phyloP scores from a whole-genome alignment of 1,284 basidiomycete species.

The Athelia psychrophila region DNA sequence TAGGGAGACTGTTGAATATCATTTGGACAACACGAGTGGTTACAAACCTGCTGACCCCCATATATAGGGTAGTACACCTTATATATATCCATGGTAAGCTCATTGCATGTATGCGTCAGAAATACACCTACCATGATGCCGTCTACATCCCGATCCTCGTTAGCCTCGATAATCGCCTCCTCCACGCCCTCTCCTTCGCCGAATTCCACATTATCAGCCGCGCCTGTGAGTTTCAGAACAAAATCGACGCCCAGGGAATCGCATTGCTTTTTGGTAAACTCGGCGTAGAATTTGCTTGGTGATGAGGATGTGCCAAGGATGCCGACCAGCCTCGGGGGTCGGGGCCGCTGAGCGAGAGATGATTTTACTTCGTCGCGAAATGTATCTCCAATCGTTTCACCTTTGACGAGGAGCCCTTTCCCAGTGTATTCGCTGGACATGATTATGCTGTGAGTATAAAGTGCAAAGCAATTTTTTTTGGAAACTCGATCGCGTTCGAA shows the following conservation, averaged over 20 bases:
- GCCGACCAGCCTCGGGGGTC: conserved; percentile 81
- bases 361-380: conserved; percentile 68
- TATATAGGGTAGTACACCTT: conserved; percentile 95
- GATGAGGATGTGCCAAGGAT: conserved; percentile 87
- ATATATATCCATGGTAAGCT: conserved; percentile 5
- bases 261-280: conserved; percentile 93
- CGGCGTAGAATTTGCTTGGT: conserved; percentile 89
- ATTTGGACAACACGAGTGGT: conserved; percentile 2
- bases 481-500: too few relatives aligned
- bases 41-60: conserved; percentile 74
- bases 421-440: conserved; percentile 23
- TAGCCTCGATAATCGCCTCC: conserved; percentile 93
- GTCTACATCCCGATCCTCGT: conserved; percentile 82
- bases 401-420: conserved; percentile 75
- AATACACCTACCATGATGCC: conserved; percentile 83
- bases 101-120: conserved; percentile 1
- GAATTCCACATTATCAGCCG: conserved; percentile 53
- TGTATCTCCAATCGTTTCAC: conserved; percentile 64
- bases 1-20: conserved; percentile 29
- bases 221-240: conserved; percentile 71
- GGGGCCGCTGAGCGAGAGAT: conserved; percentile 36
- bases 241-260: conserved; percentile 87
- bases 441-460: too few relatives aligned
- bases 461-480: too few relatives aligned
- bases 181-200: conserved; percentile 73